Conservation (phyloP, 2,329 filamentous ascomycete genomes). For the Xylaria sp. region DNA sequence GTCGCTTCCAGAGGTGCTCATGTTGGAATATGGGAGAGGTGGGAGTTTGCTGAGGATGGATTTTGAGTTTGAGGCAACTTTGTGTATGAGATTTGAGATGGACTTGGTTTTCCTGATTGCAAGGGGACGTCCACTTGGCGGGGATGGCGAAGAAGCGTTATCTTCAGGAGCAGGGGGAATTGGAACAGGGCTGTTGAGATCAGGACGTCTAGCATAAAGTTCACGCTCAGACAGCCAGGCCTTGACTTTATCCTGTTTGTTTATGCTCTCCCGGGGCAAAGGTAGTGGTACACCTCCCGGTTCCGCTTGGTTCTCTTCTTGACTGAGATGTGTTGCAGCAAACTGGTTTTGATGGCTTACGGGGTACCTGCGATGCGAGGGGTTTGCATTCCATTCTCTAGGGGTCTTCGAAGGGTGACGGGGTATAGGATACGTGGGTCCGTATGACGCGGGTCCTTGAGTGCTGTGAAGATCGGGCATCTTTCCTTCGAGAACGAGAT, state of each 20-base stretch:
- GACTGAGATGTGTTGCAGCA: background rate
- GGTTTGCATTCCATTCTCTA: conserved; percentile 6
- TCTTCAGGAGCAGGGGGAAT: conserved; percentile 9
- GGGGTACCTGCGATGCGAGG: conserved; percentile 17
- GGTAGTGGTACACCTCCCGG: conserved; percentile 14
- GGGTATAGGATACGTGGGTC: conserved; percentile 16
- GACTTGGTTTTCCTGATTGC: conserved; percentile 28
- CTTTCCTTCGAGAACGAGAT: conserved; percentile 1
- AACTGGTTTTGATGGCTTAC: conserved; percentile 10
- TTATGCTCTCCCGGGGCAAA: conserved; percentile 23
- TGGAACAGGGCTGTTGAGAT: background rate
- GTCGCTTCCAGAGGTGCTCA: background rate
- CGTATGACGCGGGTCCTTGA: background rate
- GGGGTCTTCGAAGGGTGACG: conserved; percentile 6
- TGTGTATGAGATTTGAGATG: conserved; percentile 27
- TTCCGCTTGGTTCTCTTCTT: conserved; percentile 16
- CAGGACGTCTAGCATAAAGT: background rate
- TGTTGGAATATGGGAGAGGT: conserved; percentile 1
- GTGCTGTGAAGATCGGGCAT: background rate
- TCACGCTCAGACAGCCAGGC: conserved; percentile 16
- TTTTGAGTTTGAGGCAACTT: conserved; percentile 24
- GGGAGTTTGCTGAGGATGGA: conserved; percentile 4
- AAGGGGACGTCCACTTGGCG: conserved; percentile 26
- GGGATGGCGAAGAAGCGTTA: background rate
- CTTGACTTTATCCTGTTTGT: conserved; percentile 19